Percentiles rank a stretch among this genome's conserved stretches.
Evolutionary conservation across 1,284 basidiomycete species (phyloP).

Genomic region (Paramarasmius palmivorus): DNA sequence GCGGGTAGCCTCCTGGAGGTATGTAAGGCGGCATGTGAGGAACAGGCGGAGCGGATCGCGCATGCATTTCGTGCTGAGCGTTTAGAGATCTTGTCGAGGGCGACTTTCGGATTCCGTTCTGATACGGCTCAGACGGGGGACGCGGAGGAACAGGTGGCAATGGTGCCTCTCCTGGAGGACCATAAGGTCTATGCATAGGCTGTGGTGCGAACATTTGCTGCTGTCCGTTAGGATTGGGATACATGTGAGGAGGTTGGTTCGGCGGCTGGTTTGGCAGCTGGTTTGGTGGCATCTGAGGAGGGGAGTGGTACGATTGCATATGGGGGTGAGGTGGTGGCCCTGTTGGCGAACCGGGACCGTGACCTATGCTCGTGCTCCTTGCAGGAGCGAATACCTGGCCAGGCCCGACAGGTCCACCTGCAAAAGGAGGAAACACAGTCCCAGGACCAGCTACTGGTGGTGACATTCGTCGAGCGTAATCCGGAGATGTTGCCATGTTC

Average conservation of each 20-base stretch:
- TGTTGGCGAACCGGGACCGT: conserved; percentile 3
- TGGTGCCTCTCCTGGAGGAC: conserved; percentile 13
- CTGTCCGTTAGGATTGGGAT: background rate
- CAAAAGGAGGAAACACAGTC: conserved; percentile 6
- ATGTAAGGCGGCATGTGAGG: conserved; percentile 40
- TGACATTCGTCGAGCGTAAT: conserved; percentile 22
- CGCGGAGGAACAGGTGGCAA: conserved; percentile 30
- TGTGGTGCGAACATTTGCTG: conserved; percentile 5
- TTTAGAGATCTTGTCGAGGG: conserved; percentile 63
- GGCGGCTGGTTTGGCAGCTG: background rate
- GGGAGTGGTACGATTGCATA: background rate
- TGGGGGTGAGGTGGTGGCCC: background rate
- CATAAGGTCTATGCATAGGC: conserved; percentile 10
- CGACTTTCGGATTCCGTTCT: conserved; percentile 50
- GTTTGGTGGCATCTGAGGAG: background rate
- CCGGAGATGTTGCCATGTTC: conserved; percentile 29
- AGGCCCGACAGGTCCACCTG: conserved; percentile 23
- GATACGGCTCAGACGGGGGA: conserved; percentile 44
- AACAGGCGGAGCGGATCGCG: conserved; percentile 46
- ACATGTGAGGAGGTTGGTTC: background rate
- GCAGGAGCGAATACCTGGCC: conserved; percentile 40
- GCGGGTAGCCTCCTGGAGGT: conserved; percentile 40
- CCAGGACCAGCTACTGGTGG: conserved; percentile 8
- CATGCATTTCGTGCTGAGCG: conserved; percentile 47
- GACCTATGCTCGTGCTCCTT: conserved; percentile 41